These are phyloP conservation scores for Colletotrichum musicola DNA, from an alignment of 2,329 filamentous ascomycete genomes.

Conservation along the genomic window DNA sequence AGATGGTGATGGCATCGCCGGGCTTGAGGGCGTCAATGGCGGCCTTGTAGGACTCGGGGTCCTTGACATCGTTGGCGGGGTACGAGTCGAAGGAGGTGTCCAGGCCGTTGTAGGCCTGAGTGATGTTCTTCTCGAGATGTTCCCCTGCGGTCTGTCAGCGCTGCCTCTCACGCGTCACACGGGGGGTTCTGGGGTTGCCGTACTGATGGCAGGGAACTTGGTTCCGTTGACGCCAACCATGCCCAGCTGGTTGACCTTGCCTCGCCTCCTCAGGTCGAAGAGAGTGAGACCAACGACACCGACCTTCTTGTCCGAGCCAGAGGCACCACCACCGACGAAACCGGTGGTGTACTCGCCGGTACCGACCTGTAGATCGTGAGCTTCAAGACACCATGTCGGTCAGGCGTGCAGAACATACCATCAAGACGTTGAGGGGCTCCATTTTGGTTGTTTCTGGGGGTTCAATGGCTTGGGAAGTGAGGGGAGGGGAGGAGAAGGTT, in stretches of 20 bases:
- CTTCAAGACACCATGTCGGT: constrained; percentile 26
- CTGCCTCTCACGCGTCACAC: neutral
- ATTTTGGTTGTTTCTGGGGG: constrained; percentile 49
- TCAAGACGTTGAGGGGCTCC: constrained; percentile 75
- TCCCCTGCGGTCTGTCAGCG: constrained; percentile 65
- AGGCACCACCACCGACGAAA: constrained; percentile 86
- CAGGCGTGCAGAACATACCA: constrained; percentile 63
- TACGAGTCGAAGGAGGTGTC: constrained; percentile 89
- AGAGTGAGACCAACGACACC: constrained; percentile 91
- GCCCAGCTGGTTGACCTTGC: constrained; percentile 86
- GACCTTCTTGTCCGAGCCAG: constrained; percentile 94
- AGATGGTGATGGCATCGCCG: constrained; percentile 94
- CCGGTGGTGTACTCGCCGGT: constrained; percentile 98
- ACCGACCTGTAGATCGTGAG: constrained; percentile 70
- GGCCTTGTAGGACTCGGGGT: constrained; percentile 86
- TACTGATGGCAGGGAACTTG: constrained; percentile 93
- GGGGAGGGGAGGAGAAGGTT: constrained; percentile 5
- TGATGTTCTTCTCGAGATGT: constrained; percentile 90
- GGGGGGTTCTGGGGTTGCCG: constrained; percentile 49
- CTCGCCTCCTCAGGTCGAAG: constrained; percentile 88
- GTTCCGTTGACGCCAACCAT: constrained; percentile 92
- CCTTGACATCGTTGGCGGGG: constrained; percentile 78
- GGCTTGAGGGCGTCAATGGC: constrained; percentile 86
- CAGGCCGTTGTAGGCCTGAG: constrained; percentile 86
- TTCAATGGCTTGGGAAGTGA: constrained; percentile 24